Evolutionary conservation across 768 basidiomycete species (phyloP).

Genomic region (Pleurotus citrinopileatus): DNA sequence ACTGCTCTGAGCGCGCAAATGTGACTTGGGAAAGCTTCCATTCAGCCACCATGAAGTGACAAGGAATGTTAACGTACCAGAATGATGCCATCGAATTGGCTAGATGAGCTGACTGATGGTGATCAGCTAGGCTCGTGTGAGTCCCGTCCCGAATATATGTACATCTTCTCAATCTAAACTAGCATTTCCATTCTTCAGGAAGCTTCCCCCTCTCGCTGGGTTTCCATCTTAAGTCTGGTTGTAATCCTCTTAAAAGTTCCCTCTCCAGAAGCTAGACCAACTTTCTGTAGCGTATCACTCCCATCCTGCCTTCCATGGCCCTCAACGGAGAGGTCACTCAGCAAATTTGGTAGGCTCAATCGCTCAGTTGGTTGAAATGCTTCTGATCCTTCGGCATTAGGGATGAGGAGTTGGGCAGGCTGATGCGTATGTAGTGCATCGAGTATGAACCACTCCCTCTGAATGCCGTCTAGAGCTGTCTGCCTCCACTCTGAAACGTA

Average conservation of each 20-base stretch:
- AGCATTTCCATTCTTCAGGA: constrained; percentile 32
- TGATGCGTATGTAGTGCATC: constrained; percentile 44
- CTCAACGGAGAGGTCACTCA: constrained; percentile 59
- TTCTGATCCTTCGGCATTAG: constrained; percentile 27
- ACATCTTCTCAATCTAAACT: constrained; percentile 30
- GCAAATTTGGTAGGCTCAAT: constrained; percentile 56
- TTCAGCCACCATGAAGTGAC: not conserved
- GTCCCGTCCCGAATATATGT: constrained; percentile 18
- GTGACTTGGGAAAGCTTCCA: constrained; percentile 35
- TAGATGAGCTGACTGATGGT: constrained; percentile 7
- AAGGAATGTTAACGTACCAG: constrained; percentile 34
- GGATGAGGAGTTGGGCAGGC: constrained; percentile 64
- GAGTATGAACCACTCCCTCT: constrained; percentile 8
- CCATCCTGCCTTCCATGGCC: constrained; percentile 47
- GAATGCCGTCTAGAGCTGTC: constrained; percentile 49
- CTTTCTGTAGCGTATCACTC: constrained; percentile 14
- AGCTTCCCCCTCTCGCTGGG: constrained; percentile 26
- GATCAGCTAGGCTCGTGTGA: constrained; percentile 8
- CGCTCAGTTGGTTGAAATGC: constrained; percentile 14
- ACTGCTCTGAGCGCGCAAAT: constrained; percentile 25
- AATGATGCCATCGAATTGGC: constrained; percentile 8
- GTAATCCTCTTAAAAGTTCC: not conserved
- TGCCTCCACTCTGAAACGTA: constrained; percentile 58
- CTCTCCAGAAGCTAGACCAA: not conserved
- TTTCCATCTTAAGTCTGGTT: constrained; percentile 16